Conservation (phyloP, 805 yeast genomes). For the Saccharomycodes ludwigii region DNA sequence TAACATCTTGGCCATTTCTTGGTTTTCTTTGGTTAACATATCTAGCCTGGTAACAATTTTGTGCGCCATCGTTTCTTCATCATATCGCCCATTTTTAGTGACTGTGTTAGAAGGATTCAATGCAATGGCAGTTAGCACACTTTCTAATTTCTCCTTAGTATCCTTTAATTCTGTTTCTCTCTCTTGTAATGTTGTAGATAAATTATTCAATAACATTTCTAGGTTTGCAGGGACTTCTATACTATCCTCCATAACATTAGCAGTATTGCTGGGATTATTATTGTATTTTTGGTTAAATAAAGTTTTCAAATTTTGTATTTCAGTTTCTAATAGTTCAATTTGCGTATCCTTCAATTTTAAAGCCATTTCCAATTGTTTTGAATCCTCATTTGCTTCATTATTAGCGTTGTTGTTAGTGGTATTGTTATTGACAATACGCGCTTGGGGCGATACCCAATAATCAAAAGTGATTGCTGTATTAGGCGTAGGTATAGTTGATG, state of each 20-base stretch:
- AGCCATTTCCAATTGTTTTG: constrained; percentile 35
- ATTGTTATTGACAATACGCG: no score
- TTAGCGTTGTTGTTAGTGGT: no score
- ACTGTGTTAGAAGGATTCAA: constrained; percentile 35
- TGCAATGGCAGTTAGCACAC: constrained; percentile 43
- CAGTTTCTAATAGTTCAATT: constrained; percentile 33
- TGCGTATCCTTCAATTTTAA: constrained; percentile 43
- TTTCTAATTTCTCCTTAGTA: constrained; percentile 51
- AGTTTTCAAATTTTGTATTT: constrained; percentile 26
- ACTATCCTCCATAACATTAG: no score
- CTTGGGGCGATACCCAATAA: no score
- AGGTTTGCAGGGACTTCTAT: constrained; percentile 31
- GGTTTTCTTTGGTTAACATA: constrained; percentile 54
- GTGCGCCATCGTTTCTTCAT: constrained; percentile 65
- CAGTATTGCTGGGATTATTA: no score
- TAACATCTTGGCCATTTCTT: constrained; percentile 53
- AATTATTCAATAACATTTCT: constrained; percentile 35
- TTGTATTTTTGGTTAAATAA: constrained; percentile 23
- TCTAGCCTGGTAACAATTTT: constrained; percentile 52
- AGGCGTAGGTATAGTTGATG: no score
- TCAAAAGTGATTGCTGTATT: no score
- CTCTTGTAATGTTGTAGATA: constrained; percentile 35
- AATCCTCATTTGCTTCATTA: constrained; percentile 13
- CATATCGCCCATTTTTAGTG: constrained; percentile 50
- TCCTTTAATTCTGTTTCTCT: constrained; percentile 42